phyloP scores from a whole-genome alignment of 768 basidiomycete species.

The Leccinum arenicola region DNA sequence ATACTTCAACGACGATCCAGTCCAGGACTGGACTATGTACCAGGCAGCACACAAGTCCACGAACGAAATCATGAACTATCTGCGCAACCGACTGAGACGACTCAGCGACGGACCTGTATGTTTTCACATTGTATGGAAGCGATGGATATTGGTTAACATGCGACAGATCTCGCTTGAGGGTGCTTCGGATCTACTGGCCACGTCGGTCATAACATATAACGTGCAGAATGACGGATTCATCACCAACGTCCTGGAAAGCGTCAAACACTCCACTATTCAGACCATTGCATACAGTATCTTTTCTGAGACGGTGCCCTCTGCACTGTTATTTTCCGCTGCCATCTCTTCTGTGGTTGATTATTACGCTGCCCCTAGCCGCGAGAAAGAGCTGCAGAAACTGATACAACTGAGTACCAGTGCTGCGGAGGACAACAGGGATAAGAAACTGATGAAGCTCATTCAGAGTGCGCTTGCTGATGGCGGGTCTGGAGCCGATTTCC shows the following conservation, averaged over 20 bases:
- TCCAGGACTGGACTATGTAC: slow-evolving; percentile 33
- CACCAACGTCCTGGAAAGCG: slow-evolving; percentile 10
- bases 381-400: slow-evolving; percentile 36
- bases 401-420: slow-evolving; percentile 32
- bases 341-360: slow-evolving; percentile 58
- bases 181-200: slow-evolving; percentile 20
- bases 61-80: slow-evolving; percentile 21
- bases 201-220: slow-evolving; percentile 22
- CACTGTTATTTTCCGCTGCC: slow-evolving; percentile 52
- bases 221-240: slow-evolving; percentile 23
- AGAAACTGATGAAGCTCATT: slow-evolving; percentile 38
- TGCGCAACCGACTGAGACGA: slow-evolving; percentile 23
- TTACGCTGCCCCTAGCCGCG: slow-evolving; percentile 45
- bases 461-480: slow-evolving; percentile 41
- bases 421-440: slow-evolving; percentile 22
- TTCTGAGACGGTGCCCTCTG: slow-evolving; percentile 53
- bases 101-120: slow-evolving; percentile 21
- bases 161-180: slow-evolving; percentile 18
- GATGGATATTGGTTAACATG: neutral
- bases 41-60: slow-evolving; percentile 27
- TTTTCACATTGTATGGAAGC: neutral
- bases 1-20: slow-evolving; percentile 32
- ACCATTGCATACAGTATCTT: slow-evolving; percentile 50
- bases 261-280: slow-evolving; percentile 16
- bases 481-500: slow-evolving; percentile 23